These are phyloP conservation scores for Paecilomyces dactylethromorphus DNA, from an alignment of 2,329 filamentous ascomycete species.

Conservation along the genomic window DNA sequence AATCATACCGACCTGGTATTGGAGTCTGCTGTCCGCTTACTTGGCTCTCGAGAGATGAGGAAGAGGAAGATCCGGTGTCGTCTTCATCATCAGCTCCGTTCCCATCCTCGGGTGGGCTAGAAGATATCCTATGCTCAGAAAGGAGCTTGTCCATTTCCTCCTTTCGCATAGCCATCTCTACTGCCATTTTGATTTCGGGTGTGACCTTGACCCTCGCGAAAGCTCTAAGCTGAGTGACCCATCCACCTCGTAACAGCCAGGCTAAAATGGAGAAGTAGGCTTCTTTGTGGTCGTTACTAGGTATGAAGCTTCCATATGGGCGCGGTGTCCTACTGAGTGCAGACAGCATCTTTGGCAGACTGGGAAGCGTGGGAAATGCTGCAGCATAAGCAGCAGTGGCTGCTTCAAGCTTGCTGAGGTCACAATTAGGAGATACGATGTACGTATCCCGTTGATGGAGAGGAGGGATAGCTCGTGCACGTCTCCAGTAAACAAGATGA, in stretches of 20 bases:
- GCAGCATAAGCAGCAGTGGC: slow-evolving; percentile 68
- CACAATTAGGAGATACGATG: slow-evolving; percentile 83
- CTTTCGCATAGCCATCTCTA: slow-evolving; percentile 63
- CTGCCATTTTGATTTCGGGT: slow-evolving; percentile 74
- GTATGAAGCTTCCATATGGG: slow-evolving; percentile 76
- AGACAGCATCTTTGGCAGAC: slow-evolving; percentile 79
- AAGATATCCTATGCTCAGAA: slow-evolving; percentile 20
- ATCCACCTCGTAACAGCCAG: slow-evolving; percentile 86
- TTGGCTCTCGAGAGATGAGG: slow-evolving; percentile 31
- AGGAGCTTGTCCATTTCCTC: slow-evolving; percentile 50
- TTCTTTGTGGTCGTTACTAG: slow-evolving; percentile 78
- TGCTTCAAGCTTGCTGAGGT: slow-evolving; percentile 62
- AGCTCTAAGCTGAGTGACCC: slow-evolving; percentile 88
- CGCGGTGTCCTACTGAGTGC: slow-evolving; percentile 73
- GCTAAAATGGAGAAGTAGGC: slow-evolving; percentile 86
- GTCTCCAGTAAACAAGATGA: slow-evolving; percentile 93
- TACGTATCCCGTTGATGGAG: slow-evolving; percentile 86
- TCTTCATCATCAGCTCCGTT: slow-evolving; percentile 7
- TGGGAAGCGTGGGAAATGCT: slow-evolving; percentile 75
- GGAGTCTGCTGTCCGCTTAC: slow-evolving; percentile 31
- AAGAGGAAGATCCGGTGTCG: slow-evolving; percentile 26
- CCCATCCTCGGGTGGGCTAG: slow-evolving; percentile 13
- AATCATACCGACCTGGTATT: slow-evolving; percentile 21
- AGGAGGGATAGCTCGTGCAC: slow-evolving; percentile 84
- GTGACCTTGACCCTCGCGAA: slow-evolving; percentile 84